Conservation (phyloP, 2,329 filamentous ascomycete genomes). For the Penicillium sp. region DNA sequence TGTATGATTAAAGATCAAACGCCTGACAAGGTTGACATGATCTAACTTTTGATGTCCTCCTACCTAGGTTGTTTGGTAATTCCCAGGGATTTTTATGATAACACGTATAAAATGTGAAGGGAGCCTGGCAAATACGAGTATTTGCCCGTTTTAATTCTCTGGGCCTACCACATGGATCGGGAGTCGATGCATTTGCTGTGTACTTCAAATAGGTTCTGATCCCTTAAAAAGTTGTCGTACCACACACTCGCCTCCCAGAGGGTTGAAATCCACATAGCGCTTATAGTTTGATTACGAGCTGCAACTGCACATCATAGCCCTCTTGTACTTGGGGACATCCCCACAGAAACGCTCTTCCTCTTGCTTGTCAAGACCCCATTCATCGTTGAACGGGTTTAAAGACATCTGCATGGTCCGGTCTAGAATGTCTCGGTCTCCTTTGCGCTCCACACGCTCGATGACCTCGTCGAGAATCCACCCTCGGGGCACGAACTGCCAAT, state of each 20-base stretch:
- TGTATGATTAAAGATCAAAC: slow-evolving; percentile 13
- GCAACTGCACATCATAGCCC: slow-evolving; percentile 91
- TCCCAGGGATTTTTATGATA: slow-evolving; percentile 16
- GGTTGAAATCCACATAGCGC: neutral
- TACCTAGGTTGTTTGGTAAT: slow-evolving; percentile 21
- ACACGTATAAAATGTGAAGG: slow-evolving; percentile 4
- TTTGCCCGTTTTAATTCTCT: neutral
- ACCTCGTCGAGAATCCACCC: slow-evolving; percentile 93
- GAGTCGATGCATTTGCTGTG: neutral
- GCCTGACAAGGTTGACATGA: slow-evolving; percentile 18
- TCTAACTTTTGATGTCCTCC: slow-evolving; percentile 25
- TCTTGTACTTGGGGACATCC: slow-evolving; percentile 73
- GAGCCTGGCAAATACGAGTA: neutral
- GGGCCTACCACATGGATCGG: neutral
- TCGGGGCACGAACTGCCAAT: slow-evolving; percentile 69
- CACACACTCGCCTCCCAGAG: neutral
- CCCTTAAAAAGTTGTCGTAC: neutral
- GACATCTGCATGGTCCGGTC: slow-evolving; percentile 77
- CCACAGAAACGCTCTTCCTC: slow-evolving; percentile 82
- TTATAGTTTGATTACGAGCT: slow-evolving; percentile 60
- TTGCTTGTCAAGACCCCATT: slow-evolving; percentile 56
- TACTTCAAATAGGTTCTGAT: neutral
- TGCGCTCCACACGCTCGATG: slow-evolving; percentile 82
- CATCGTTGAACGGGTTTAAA: slow-evolving; percentile 78
- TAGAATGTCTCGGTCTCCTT: slow-evolving; percentile 75